phyloP scores from a whole-genome alignment of 306 rosid species.

The Gastrolobium bilobum region DNA sequence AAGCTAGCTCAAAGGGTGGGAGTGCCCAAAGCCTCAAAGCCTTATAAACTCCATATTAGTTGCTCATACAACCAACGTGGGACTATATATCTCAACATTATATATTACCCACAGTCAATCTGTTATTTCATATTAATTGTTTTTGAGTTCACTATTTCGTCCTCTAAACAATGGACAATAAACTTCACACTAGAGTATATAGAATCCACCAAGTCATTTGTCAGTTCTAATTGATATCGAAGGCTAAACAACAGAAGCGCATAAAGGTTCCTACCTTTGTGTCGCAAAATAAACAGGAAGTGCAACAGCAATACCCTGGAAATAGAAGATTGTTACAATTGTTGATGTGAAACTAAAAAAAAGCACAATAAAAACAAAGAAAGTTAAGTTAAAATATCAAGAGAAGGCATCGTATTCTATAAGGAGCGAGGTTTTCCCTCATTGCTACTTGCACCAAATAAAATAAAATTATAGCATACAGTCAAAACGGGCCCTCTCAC shows the following conservation, averaged over 20 bases:
- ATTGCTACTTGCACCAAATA: constrained; percentile 6
- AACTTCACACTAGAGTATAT: not conserved
- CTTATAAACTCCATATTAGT: no score
- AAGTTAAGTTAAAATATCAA: not conserved
- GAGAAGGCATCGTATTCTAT: constrained; percentile 13
- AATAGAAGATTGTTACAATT: constrained; percentile 35
- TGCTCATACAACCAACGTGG: no score
- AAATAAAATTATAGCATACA: constrained; percentile 14
- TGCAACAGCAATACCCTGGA: constrained; percentile 89
- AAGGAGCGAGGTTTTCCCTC: constrained; percentile 9
- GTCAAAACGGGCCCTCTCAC: not conserved
- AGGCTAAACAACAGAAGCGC: not conserved
- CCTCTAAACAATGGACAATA: not conserved
- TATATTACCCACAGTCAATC: not conserved
- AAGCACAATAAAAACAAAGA: not conserved
- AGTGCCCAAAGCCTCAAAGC: no score
- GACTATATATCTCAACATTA: no score
- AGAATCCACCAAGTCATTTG: constrained; percentile 4
- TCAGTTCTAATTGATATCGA: not conserved
- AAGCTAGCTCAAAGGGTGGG: no score
- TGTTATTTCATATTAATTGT: not conserved
- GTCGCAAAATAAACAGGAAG: constrained; percentile 94
- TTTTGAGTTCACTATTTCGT: constrained; percentile 4
- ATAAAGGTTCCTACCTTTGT: constrained; percentile 62
- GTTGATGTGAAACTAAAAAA: not conserved